Evolutionary conservation across 1,139 yeast genomes (phyloP), one percentile per base, ranked within the genome.

Genomic region (Zygoascus sp.): DNA sequence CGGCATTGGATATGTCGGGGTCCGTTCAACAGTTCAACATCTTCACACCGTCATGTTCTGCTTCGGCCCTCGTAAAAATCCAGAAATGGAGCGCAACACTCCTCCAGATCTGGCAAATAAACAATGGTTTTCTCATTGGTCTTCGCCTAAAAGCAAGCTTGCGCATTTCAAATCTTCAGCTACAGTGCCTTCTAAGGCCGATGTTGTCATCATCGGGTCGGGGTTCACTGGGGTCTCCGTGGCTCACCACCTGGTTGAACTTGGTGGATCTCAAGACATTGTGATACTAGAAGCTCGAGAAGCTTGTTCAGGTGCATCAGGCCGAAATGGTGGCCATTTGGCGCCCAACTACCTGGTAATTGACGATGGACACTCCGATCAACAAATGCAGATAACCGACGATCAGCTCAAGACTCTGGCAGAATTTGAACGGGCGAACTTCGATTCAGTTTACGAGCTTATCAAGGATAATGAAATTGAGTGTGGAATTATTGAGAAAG

Each of bases 281-380:
- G 64, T 67, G 6, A 50, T 73, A 53, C 56, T 70, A 16, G 77
- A 74, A 47, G 75, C 76, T 2, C 62, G 76, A 47, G 69, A 67
- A 40, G 54, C 64, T 6, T 69, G 74, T 44, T 68, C 75, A 2
- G 77, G 77, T 20, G 78, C 77, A 9, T 69, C 75, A 3, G 78
- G 77, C 9, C 60, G 78, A 45, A 74, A 74, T 47, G 77, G 78
- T 22, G 78, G 78, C 1, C 78, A 74, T 54, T 52, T 74, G 40
- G 69, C 70, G 35, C 73, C 75, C 7, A 65, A 62, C 46, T 63
- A 62, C 40, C 36, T 40, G 27, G 43, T 28, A 2, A 36, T 36
- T 1, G 53, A 52, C 32, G 42, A 53, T 17, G 50, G 50, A 36
- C 54, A 54, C 41, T 68, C 70, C 11, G 50, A 55, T 21, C 65